Base-by-base conservation (phyloP, 345 rosid genomes). In the Viola odorata region DNA sequence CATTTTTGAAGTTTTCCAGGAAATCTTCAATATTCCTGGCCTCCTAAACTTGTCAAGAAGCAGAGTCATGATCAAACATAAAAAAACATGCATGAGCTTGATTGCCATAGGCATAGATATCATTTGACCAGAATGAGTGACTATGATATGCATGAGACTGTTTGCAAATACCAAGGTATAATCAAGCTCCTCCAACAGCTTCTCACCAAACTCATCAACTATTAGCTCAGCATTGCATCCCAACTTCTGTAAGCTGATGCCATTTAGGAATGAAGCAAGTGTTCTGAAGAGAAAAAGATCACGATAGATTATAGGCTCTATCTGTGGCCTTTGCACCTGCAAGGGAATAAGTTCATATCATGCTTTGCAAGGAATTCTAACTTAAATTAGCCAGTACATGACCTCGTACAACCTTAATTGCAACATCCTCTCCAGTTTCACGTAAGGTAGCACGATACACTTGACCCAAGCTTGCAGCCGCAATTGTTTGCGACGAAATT, bases 381-480 rank as follows among this genome's bases (percentile, higher is more conserved):
- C 50, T 45, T 41, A 73, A 57, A 61, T 6, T 17, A 10, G 49
- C 50, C 12, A 42, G 38, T 17, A 50, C 7, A 39, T 55, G 54
- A 63, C 56, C 17, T 62, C 10, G 62, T 48, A 72, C 74, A 74
- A 92, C 98, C 96, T 92, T 92, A 71, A 92, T 87, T 17, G 98
- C 98, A 72, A 89, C 98, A 65, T 92, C 96, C 68, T 89, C 98
- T 55, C 96, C 98, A 0, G 96, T 75, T 45, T 82, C 78, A 53
- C 82, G 80, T 65, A 92, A 79, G 58, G 98, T 92, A 75, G 98
- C 98, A 67, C 96, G 81, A 70, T 92, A 92, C 74, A 92, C 98
- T 83, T 92, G 94, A 57, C 98, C 98, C 74, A 89, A 79, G 68
- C 98, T 89, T 44, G 98, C 98, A 66, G 98, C 98, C 40, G 98